Conservation (phyloP, 108 stramenopile species). For the Nitzschia palea region DNA sequence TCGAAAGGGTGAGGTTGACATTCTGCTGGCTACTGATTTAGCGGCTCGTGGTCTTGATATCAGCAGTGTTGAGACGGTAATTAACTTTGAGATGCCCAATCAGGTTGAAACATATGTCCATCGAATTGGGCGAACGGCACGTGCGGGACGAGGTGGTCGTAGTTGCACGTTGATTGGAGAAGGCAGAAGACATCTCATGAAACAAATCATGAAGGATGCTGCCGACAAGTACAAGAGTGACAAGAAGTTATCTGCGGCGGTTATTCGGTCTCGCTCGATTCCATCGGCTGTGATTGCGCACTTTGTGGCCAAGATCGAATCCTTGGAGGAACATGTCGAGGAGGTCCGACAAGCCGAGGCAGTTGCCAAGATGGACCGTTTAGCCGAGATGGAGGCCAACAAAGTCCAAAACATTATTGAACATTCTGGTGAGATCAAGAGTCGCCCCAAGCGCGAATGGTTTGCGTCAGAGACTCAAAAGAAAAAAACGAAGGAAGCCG, state of each 20-base stretch:
- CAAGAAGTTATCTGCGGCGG: constrained; percentile 8
- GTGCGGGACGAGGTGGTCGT: constrained; percentile 92
- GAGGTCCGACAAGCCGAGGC: constrained; percentile 86
- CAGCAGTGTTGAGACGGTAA: constrained; percentile 86
- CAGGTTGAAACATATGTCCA: constrained; percentile 95
- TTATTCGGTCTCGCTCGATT: constrained; percentile 82
- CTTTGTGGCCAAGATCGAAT: constrained; percentile 84
- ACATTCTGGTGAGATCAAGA: constrained; percentile 72
- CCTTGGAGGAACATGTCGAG: constrained; percentile 68
- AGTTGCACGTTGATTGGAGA: constrained; percentile 95
- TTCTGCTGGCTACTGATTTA: constrained; percentile 96
- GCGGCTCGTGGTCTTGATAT: constrained; percentile 97
- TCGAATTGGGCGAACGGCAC: constrained; percentile 95
- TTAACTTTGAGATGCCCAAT: constrained; percentile 98
- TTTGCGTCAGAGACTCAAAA: constrained; percentile 63
- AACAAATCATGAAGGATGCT: constrained; percentile 87
- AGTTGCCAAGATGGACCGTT: constrained; percentile 81
- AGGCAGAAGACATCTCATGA: constrained; percentile 86
- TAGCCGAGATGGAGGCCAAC: constrained; percentile 86
- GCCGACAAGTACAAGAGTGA: constrained; percentile 48
- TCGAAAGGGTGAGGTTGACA: constrained; percentile 84
- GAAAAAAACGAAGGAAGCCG: constrained; percentile 59
- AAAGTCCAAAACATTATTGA: constrained; percentile 83
- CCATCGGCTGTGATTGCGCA: constrained; percentile 75
- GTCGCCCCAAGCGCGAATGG: constrained; percentile 81